Conservation (phyloP, 2,329 filamentous ascomycete genomes). For the Cladosporium cucumerinum region DNA sequence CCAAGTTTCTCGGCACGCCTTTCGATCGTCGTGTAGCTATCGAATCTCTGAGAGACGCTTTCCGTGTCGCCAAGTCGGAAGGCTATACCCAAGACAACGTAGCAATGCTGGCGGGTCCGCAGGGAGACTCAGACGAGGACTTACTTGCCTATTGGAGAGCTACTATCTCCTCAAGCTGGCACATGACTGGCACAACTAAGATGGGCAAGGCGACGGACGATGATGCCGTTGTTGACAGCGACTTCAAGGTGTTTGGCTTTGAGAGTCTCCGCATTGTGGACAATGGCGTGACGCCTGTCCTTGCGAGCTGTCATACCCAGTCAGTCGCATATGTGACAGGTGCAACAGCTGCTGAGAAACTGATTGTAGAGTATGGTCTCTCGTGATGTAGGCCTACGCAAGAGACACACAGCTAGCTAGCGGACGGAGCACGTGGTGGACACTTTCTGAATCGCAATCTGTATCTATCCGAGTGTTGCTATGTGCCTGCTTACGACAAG, state of each 20-base stretch:
- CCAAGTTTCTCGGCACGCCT: constrained; percentile 51
- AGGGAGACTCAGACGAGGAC: constrained; percentile 10
- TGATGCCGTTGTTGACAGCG: constrained; percentile 48
- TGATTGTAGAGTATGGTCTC: constrained; percentile 17
- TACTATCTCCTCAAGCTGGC: constrained; percentile 20
- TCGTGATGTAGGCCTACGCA: background rate
- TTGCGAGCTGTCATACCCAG: constrained; percentile 40
- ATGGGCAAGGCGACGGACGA: constrained; percentile 45
- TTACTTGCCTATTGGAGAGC: constrained; percentile 7
- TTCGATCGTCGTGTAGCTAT: constrained; percentile 54
- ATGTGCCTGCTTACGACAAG: background rate
- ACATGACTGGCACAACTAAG: constrained; percentile 43
- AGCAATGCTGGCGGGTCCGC: constrained; percentile 3
- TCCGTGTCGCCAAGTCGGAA: constrained; percentile 11
- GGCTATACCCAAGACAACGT: constrained; percentile 7
- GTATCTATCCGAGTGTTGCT: background rate
- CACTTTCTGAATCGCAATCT: background rate
- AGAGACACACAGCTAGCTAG: background rate
- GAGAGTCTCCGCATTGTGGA: constrained; percentile 56
- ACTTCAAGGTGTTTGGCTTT: constrained; percentile 55
- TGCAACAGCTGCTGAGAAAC: constrained; percentile 18
- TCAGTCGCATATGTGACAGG: constrained; percentile 18
- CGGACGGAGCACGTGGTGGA: background rate
- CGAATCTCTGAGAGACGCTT: constrained; percentile 41
- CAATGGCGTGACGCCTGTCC: constrained; percentile 65